Percentiles rank a stretch among this genome's conserved stretches.
Conservation (phyloP, 805 yeast genomes). For the Hanseniaspora pseudoguilliermondii region DNA sequence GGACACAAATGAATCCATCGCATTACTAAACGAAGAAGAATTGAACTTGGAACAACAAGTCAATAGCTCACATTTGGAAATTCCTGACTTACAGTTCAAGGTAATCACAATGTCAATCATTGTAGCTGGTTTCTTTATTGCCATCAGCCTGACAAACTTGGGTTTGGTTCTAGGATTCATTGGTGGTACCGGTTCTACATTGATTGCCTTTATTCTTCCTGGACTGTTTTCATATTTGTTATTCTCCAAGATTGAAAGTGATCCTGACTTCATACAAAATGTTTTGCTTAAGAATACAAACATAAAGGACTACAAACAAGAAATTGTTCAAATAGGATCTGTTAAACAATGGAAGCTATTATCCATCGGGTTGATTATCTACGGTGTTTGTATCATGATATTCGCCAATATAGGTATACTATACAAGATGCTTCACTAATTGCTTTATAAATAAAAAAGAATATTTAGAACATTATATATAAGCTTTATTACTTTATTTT, state of each 20-base stretch:
- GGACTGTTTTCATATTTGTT: conserved; percentile 52
- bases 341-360: conserved; percentile 1
- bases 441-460: background rate
- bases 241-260: conserved; percentile 26
- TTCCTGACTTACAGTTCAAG: conserved; percentile 26
- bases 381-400: background rate
- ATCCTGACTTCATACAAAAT: conserved; percentile 22
- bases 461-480: background rate
- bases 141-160: conserved; percentile 48
- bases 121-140: conserved; percentile 39
- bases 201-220: conserved; percentile 66
- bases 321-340: background rate
- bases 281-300: background rate
- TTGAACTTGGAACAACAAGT: conserved; percentile 8
- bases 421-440: conserved; percentile 6
- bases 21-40: conserved; percentile 9
- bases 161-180: conserved; percentile 60
- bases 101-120: conserved; percentile 38
- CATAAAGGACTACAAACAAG: background rate
- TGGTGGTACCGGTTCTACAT: conserved; percentile 74
- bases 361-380: background rate
- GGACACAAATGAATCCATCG: conserved; percentile 9
- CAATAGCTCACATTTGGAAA: conserved; percentile 1
- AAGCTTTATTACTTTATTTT: background rate
- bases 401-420: conserved; percentile 8